These are phyloP conservation scores for Diaporthe nobilis DNA, from an alignment of 2,329 filamentous ascomycete genomes.

Conservation along the genomic window DNA sequence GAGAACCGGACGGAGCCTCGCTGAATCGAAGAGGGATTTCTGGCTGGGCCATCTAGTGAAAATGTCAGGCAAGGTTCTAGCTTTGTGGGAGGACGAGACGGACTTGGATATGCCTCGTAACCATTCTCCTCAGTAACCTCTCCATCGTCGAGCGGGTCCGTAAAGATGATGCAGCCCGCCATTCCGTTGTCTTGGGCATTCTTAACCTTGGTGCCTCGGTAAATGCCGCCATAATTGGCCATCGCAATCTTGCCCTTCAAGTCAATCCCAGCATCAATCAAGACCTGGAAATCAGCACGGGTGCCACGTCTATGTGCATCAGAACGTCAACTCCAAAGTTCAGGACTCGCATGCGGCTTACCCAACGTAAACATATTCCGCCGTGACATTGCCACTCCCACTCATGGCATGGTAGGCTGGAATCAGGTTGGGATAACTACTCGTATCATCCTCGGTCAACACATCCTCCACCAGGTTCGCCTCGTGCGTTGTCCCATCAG, in stretches of 20 bases:
- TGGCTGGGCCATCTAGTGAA: constrained; percentile 1
- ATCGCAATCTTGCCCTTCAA: constrained; percentile 11
- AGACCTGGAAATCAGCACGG: constrained; percentile 24
- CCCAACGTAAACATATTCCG: constrained; percentile 24
- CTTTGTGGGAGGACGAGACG: not conserved
- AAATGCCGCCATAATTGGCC: constrained; percentile 19
- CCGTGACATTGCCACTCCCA: constrained; percentile 15
- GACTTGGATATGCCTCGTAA: constrained; percentile 28
- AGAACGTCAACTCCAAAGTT: not conserved
- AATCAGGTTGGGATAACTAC: constrained; percentile 21
- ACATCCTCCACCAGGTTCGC: constrained; percentile 24
- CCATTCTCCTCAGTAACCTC: constrained; percentile 18
- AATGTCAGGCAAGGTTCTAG: not conserved
- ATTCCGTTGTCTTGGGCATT: constrained; percentile 24
- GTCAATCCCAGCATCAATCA: constrained; percentile 16
- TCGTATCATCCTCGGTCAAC: constrained; percentile 21
- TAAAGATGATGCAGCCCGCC: constrained; percentile 26
- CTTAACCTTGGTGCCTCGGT: constrained; percentile 24
- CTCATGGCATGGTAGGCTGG: constrained; percentile 27
- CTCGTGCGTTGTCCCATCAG: constrained; percentile 15
- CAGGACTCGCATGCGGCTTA: not conserved
- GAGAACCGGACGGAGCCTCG: constrained; percentile 11
- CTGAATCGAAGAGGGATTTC: constrained; percentile 14
- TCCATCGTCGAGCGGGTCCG: constrained; percentile 16
- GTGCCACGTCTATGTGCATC: not conserved